These are phyloP conservation scores for sunflower (Helianthus annuus) DNA, from an alignment of 129 eudicot genomes.

Conservation along the genomic window DNA sequence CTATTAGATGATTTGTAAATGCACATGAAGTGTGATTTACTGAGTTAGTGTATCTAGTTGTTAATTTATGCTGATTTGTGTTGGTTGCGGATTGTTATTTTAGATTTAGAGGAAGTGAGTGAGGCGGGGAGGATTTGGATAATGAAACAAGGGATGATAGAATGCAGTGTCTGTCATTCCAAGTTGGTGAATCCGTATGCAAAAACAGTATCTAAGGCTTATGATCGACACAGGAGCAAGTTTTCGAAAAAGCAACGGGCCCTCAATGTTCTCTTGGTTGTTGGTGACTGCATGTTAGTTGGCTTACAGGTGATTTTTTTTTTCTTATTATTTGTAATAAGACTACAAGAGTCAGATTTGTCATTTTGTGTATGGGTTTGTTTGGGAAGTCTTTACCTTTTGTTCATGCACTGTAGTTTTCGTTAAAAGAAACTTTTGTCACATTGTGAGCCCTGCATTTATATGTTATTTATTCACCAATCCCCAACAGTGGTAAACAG, in stretches of 20 bases:
- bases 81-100: neutral
- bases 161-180: conserved; percentile 99
- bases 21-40: conserved; percentile 1
- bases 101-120: conserved; percentile 31
- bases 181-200: conserved; percentile 67
- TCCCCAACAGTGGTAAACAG: conserved; percentile 13
- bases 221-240: conserved; percentile 73
- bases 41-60: conserved; percentile 2
- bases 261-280: conserved; percentile 80
- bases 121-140: conserved; percentile 39
- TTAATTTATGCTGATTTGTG: conserved; percentile 23
- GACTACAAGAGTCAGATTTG: conserved; percentile 17
- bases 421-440: conserved; percentile 12
- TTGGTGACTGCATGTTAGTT: conserved; percentile 91
- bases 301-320: conserved; percentile 70
- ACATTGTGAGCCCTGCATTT: conserved; percentile 17
- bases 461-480: neutral
- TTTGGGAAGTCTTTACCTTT: neutral
- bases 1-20: neutral
- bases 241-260: conserved; percentile 74
- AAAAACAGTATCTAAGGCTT: conserved; percentile 78
- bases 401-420: conserved; percentile 14
- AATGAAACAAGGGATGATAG: conserved; percentile 85
- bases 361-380: conserved; percentile 16
- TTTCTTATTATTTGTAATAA: neutral